These are phyloP conservation scores for Pyrenopolyporus hunteri DNA, from an alignment of 495 filamentous ascomycete species.

Conservation along the genomic window DNA sequence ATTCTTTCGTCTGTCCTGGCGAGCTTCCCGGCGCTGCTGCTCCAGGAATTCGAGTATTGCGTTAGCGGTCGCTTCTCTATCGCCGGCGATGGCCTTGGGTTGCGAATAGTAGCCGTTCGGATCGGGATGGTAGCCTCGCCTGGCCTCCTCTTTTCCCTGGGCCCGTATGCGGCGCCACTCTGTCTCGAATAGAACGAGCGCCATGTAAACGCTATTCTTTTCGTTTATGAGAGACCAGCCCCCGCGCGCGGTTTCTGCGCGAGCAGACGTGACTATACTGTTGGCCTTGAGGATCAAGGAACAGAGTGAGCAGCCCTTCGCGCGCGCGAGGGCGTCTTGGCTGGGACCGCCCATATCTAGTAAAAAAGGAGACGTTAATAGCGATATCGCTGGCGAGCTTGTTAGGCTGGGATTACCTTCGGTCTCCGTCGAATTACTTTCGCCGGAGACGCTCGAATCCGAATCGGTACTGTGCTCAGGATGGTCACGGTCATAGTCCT, in stretches of 20 bases:
- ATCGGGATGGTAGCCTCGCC: neutral
- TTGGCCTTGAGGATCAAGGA: neutral
- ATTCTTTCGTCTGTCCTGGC: too few relatives aligned
- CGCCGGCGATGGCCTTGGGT: neutral
- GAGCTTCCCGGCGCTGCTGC: too few relatives aligned
- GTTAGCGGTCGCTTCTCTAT: neutral
- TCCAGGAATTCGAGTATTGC: neutral
- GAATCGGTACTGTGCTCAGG: neutral
- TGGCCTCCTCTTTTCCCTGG: neutral
- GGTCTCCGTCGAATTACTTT: neutral
- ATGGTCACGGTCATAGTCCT: neutral
- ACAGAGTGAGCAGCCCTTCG: neutral
- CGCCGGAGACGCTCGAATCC: neutral
- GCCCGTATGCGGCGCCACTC: neutral
- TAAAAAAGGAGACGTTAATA: too few relatives aligned
- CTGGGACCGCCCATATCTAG: too few relatives aligned
- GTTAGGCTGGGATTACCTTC: too few relatives aligned
- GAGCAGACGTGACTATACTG: too few relatives aligned
- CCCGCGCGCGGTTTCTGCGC: too few relatives aligned
- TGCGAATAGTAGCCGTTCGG: neutral
- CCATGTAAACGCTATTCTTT: neutral
- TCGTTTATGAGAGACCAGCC: too few relatives aligned
- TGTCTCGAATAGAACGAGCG: neutral
- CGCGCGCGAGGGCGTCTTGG: too few relatives aligned
- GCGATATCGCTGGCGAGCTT: too few relatives aligned